A percentile compares a stretch with the other conserved stretches of the same genome.
Evolutionary conservation across 371 early-diverging fungal species (phyloP).

Genomic region (Mortierella sp.): DNA sequence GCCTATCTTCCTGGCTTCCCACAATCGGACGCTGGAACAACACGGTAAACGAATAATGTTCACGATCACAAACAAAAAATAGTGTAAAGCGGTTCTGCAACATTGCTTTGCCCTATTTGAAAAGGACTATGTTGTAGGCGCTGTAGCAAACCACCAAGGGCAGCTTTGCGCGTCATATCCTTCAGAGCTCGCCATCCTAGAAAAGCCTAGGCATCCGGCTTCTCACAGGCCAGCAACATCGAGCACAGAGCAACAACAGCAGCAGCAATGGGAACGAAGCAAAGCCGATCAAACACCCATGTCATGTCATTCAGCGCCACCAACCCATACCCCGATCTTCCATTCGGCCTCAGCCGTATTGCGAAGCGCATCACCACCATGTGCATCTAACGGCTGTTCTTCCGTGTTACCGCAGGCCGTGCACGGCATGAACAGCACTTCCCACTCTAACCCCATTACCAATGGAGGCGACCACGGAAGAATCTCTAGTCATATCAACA

Average conservation of each 20-base stretch:
- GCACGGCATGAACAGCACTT: no score
- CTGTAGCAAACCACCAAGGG: slow-evolving; percentile 46
- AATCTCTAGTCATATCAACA: background rate
- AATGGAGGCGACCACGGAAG: background rate
- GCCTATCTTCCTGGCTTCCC: background rate
- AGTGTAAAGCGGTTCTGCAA: slow-evolving; percentile 51
- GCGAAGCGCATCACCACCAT: background rate
- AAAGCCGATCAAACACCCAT: background rate
- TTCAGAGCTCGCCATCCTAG: slow-evolving; percentile 48
- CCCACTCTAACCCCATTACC: slow-evolving; percentile 3
- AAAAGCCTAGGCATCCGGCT: slow-evolving; percentile 15
- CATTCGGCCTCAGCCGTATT: background rate
- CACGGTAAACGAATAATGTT: background rate
- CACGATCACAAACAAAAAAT: background rate
- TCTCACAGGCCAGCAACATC: background rate
- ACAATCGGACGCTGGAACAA: background rate
- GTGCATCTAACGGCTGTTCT: background rate
- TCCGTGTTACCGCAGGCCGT: no score
- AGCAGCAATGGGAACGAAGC: background rate
- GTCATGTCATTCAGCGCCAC: slow-evolving; percentile 3
- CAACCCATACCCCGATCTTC: slow-evolving; percentile 1
- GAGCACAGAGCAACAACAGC: background rate
- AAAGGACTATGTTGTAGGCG: slow-evolving; percentile 50
- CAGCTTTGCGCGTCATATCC: slow-evolving; percentile 53
- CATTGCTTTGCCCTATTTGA: slow-evolving; percentile 47